Evolutionary conservation across 2,329 filamentous ascomycete genomes (phyloP).

Genomic region (Metarhizium humberi): DNA sequence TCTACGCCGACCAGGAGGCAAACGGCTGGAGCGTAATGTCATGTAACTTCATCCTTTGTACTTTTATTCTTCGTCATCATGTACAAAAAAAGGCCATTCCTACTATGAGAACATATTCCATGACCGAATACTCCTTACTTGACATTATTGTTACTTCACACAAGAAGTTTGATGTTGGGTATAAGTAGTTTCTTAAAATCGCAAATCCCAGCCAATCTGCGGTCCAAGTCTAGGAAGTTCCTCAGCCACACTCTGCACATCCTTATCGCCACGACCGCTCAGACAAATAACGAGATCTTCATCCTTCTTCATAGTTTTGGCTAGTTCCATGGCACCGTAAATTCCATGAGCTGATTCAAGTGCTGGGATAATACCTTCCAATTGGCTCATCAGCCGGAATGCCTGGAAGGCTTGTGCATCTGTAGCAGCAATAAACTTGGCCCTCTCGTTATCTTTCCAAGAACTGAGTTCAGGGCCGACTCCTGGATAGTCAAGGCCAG

Average conservation of each 20-base stretch:
- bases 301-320: slow-evolving; percentile 83
- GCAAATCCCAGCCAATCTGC: slow-evolving; percentile 67
- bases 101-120: background rate
- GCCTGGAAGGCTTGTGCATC: slow-evolving; percentile 84
- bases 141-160: background rate
- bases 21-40: background rate
- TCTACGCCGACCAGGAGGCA: slow-evolving; percentile 4
- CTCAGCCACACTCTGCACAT: slow-evolving; percentile 95
- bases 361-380: slow-evolving; percentile 95
- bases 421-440: slow-evolving; percentile 83
- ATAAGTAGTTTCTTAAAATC: slow-evolving; percentile 36
- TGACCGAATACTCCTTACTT: background rate
- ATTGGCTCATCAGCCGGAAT: slow-evolving; percentile 74
- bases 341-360: slow-evolving; percentile 91
- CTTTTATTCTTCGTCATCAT: background rate
- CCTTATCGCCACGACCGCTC: slow-evolving; percentile 92
- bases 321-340: slow-evolving; percentile 78
- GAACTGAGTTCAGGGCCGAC: slow-evolving; percentile 85
- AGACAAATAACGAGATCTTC: slow-evolving; percentile 91
- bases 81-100: background rate
- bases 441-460: slow-evolving; percentile 87
- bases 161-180: background rate
- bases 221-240: slow-evolving; percentile 83
- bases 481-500: slow-evolving; percentile 92
- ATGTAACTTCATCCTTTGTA: background rate